Conservation (phyloP, 306 rosid genomes). For the Purshia tridentata region DNA sequence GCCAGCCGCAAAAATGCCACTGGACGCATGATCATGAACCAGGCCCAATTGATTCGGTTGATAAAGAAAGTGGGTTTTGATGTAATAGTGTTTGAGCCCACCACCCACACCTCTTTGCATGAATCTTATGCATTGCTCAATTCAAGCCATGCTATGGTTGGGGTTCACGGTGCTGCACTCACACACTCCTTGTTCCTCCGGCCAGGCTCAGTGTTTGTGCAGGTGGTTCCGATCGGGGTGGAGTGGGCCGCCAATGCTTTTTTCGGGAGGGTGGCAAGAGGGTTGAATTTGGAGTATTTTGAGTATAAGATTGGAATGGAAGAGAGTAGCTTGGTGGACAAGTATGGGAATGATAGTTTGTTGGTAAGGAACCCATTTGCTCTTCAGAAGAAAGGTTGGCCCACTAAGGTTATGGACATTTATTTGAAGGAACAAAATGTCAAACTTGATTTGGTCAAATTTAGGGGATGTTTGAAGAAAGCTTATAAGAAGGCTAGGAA, state of each 20-base stretch:
- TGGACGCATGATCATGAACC: constrained; percentile 27
- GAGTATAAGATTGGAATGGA: constrained; percentile 37
- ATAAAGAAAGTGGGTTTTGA: constrained; percentile 34
- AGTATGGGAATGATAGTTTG: constrained; percentile 27
- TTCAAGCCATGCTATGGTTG: constrained; percentile 48
- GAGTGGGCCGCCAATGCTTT: constrained; percentile 31
- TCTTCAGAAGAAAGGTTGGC: constrained; percentile 19
- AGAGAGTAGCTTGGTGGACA: constrained; percentile 44
- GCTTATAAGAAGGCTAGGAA: constrained; percentile 28
- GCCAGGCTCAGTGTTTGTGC: constrained; percentile 30
- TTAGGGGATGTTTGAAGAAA: constrained; percentile 22
- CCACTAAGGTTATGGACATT: constrained; percentile 25
- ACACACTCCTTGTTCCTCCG: constrained; percentile 43
- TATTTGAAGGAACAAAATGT: constrained; percentile 42
- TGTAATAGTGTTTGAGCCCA: constrained; percentile 37
- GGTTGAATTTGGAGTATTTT: constrained; percentile 28
- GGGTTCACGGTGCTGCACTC: constrained; percentile 44
- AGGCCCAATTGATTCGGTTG: constrained; percentile 10
- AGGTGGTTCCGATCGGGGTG: constrained; percentile 45
- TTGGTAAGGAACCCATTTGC: constrained; percentile 26
- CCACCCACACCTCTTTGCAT: not conserved
- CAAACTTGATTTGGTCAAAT: constrained; percentile 35
- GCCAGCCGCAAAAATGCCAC: not conserved
- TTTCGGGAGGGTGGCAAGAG: constrained; percentile 29
- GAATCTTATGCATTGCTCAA: constrained; percentile 32